A percentile compares a stretch with the other conserved stretches of the same genome.
Evolutionary conservation across 2,329 filamentous ascomycete genomes (phyloP).

Genomic region (Cyphellophora europaea): DNA sequence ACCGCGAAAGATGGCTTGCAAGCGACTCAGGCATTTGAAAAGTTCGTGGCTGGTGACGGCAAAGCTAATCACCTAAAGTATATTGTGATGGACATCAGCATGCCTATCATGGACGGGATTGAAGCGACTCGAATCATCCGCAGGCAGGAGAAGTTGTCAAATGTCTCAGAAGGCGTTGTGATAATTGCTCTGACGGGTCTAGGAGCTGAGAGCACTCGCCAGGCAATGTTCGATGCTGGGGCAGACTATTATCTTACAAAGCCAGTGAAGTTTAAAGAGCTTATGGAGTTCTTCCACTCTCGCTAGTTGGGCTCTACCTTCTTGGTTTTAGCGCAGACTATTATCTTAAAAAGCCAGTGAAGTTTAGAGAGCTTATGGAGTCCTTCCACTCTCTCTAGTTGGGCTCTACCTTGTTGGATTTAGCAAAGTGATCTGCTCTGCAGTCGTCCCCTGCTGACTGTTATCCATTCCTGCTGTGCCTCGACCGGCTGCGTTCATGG

Average conservation of each 20-base stretch:
- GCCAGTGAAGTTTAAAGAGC: constrained; percentile 26
- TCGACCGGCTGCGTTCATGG: too few species aligned
- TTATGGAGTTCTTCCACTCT: constrained; percentile 22
- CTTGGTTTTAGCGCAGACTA: constrained; percentile 26
- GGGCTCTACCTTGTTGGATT: too few species aligned
- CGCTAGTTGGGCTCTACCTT: too few species aligned
- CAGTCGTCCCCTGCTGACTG: too few species aligned
- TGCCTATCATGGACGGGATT: constrained; percentile 26
- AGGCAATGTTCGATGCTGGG: constrained; percentile 24
- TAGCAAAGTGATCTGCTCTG: too few species aligned
- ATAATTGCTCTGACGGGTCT: constrained; percentile 29
- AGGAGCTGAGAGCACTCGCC: constrained; percentile 23
- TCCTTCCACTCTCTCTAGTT: too few species aligned
- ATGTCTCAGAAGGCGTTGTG: constrained; percentile 11
- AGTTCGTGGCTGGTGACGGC: constrained; percentile 1
- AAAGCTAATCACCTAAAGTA: constrained; percentile 6
- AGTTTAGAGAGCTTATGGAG: constrained; percentile 24
- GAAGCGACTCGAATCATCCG: constrained; percentile 21
- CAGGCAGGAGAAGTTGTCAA: constrained; percentile 14
- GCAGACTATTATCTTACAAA: constrained; percentile 28
- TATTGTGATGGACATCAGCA: constrained; percentile 23
- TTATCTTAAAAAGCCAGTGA: constrained; percentile 28
- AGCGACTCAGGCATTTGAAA: constrained; percentile 25
- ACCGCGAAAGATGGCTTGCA: constrained; percentile 32
- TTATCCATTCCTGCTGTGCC: too few species aligned